Base-by-base conservation (phyloP, 345 rosid genomes). In the Kernera saxatilis region DNA sequence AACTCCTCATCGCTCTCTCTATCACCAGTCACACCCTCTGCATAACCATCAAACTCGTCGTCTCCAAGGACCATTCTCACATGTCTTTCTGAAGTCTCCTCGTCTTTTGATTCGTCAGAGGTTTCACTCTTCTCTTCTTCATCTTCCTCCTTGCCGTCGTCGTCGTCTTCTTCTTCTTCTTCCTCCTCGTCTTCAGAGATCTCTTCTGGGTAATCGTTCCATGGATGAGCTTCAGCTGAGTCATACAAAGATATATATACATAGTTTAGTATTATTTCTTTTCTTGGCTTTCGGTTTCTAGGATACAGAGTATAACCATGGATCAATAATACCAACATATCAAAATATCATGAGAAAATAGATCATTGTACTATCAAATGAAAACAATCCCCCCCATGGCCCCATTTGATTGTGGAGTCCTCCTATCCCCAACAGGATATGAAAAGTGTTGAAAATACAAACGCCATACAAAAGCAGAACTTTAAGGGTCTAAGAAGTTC, bases 191-290 rank as follows among this genome's bases (percentile, higher is more conserved):
- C 89, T 8, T 78, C 87, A 26, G 85, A 81, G 43, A 32, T 50
- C 79, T 90, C 93, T 21, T 93, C 90, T 1, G 97, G 96, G 76
- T 90, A 93, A 36, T 93, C 92, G 71, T 86, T 90, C 54, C 53
- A 72, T 33, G 92, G 97, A 76, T 93, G 87, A 50, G 69, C 76
- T 80, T 90, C 98, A 60, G 89, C 98, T 90, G 84, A 64, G 22
- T 66, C 65, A 55, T 54, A 63, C 48, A 66, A 49, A 64, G 32
- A 33, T 39, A 55, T 3, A 46, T n/a, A 17, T 5, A 5, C 5
- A 10, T 36, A 26, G 18, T 56, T 39, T 9, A 48, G 11, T 15
- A 33, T 8, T 45, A 13, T 12, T 64, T 49, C 41, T 40, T 2
- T 19, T 49, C 23, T 49, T 25, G 15, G 17, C 40, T 60, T 58